Evolutionary conservation across 345 rosid genomes (phyloP), one percentile per base, ranked within the genome.

Genomic region (Salix dunnii): DNA sequence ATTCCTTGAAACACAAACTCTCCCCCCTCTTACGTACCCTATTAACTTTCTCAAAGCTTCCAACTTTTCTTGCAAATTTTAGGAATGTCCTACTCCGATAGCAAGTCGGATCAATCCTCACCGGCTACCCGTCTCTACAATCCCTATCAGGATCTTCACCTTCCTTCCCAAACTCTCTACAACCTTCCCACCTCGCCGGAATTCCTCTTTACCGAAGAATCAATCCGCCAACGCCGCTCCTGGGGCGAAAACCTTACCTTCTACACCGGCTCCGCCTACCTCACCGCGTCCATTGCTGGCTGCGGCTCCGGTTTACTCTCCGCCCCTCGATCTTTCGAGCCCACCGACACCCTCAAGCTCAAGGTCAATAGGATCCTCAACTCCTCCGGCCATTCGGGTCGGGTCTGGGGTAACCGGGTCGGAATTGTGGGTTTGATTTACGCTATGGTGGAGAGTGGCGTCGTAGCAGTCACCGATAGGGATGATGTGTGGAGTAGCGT

Each of bases 171-270:
- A n/a, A 80, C 81, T 74, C 88, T 89, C 58, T 93, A 96, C 89
- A 85, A 89, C 87, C 93, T 96, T 63, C 94, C 96, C 27, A 91
- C 92, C 61, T 89, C 98, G 4, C 99, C 99, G 17, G 99, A 96
- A 82, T 93, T 84, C 81, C 98, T 96, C 81, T 96, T 96, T 84
- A 42, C 90, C 14, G 99, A 96, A 77, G 98, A 96, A 76, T 85
- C 98, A 46, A n/a, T 86, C 71, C 88, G 80, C 83, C 96, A 92
- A 66, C 98, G 97, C 79, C 97, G 99, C 66, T 89, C 97, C 62
- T 95, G 99, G 99, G 98, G 99, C 14, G 99, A 93, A 84, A 96
- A 93, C 65, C 91, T 96, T 75, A 91, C 98, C 55, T 96, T 93
- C 75, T 96, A 96, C 82, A 93, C 99, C 69, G 99, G 99, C 10